A percentile compares a stretch with the other conserved stretches of the same genome.
phyloP scores from a whole-genome alignment of 2,329 filamentous ascomycete species.

The Colletotrichum sp. region DNA sequence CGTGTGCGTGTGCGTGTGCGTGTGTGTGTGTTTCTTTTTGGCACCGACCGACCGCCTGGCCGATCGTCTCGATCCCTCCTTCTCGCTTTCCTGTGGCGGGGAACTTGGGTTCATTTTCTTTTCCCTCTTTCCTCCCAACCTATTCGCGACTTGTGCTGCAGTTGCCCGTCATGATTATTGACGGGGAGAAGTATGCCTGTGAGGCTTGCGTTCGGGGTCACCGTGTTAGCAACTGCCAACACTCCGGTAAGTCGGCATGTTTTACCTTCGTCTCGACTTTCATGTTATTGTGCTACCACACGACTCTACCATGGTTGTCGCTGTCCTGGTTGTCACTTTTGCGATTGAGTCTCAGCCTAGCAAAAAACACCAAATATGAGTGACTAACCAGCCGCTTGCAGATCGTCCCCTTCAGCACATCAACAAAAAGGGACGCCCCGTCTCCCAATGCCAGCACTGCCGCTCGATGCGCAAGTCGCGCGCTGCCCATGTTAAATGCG shows the following conservation, averaged over 20 bases:
- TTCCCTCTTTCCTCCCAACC: conserved; percentile 2
- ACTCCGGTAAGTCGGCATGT: conserved; percentile 72
- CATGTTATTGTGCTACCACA: background rate
- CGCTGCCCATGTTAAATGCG: conserved; percentile 92
- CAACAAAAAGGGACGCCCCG: conserved; percentile 96
- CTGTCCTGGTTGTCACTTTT: background rate
- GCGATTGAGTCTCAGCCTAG: background rate
- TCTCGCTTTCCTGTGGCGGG: conserved; percentile 12
- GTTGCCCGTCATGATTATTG: conserved; percentile 71
- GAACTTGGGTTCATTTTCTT: conserved; percentile 13
- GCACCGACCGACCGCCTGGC: conserved; percentile 12
- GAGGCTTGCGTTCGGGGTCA: conserved; percentile 98
- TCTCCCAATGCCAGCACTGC: conserved; percentile 98
- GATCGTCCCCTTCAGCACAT: conserved; percentile 93
- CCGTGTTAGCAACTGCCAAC: conserved; percentile 98
- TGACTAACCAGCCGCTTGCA: conserved; percentile 41
- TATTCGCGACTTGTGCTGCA: background rate
- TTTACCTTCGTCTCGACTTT: background rate
- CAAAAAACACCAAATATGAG: conserved; percentile 12
- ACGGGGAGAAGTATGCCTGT: conserved; percentile 98
- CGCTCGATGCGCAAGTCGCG: conserved; percentile 95
- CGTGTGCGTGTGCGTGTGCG: no score
- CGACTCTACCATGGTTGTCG: conserved; percentile 6
- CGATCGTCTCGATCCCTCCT: conserved; percentile 18
- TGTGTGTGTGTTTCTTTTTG: background rate